These are phyloP conservation scores for Flaveria ramosissima DNA, from an alignment of 129 eudicot genomes.

Conservation along the genomic window DNA sequence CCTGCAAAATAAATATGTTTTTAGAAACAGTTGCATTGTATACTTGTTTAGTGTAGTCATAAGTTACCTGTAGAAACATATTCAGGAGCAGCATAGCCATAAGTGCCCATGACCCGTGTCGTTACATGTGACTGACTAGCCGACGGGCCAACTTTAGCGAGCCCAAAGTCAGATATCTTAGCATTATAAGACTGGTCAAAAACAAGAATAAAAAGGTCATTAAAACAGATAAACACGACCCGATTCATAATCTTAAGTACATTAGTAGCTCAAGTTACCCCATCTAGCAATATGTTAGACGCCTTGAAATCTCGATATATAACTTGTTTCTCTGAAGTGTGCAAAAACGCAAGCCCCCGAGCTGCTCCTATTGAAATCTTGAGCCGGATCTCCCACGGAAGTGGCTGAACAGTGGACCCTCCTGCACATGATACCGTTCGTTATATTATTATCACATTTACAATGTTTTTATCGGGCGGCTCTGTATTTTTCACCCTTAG, in stretches of 20 bases:
- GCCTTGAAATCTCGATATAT: conserved; percentile 71
- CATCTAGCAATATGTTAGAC: conserved; percentile 68
- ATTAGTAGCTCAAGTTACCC: conserved; percentile 37
- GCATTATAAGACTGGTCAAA: conserved; percentile 58
- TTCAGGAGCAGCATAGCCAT: conserved; percentile 81
- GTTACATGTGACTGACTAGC: conserved; percentile 67
- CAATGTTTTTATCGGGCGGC: not conserved
- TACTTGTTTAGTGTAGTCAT: not conserved
- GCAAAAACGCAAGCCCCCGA: conserved; percentile 61
- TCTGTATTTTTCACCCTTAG: not conserved
- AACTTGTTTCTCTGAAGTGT: conserved; percentile 55
- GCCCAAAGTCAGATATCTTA: conserved; percentile 72
- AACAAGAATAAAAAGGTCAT: not conserved
- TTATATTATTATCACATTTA: not conserved
- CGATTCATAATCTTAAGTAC: conserved; percentile 1
- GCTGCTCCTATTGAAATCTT: conserved; percentile 68
- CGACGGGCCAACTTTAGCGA: conserved; percentile 64
- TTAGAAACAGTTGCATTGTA: not conserved
- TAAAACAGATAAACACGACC: not conserved
- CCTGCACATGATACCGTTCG: conserved; percentile 27
- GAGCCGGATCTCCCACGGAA: conserved; percentile 61
- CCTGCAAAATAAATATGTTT: conserved; percentile 26
- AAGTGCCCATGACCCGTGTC: conserved; percentile 75
- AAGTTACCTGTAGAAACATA: conserved; percentile 69
- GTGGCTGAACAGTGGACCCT: conserved; percentile 56